Evolutionary conservation across 2,329 filamentous ascomycete species (phyloP), one percentile per base, ranked within the genome.

Genomic region (Phymatotrichopsis omnivora): DNA sequence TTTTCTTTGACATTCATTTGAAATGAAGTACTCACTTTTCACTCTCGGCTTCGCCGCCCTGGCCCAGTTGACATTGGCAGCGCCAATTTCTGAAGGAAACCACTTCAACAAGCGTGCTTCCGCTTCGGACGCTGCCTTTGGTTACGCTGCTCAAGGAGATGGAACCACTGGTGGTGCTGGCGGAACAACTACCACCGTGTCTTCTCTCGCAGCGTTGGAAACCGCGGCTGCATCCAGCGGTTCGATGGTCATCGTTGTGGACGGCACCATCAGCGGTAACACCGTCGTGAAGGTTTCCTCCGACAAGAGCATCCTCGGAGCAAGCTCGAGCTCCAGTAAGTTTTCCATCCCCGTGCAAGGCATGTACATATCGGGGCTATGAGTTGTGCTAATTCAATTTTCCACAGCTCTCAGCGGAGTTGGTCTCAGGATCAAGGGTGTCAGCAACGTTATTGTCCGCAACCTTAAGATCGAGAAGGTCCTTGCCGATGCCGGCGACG

Each of bases 391-490:
- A 28, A 19, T 47, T 19, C 42, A 19, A 37, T 14, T 14, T 8
- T 8, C 43, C 12, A 46, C 59, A 44, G 60, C 58, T 49, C 60
- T 69, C 52, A 65, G 60, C 24, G 68, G 70, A 24, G 58, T 71
- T 38, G 74, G 74, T 20, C 61, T 77, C 42, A 68, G 70, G 51
- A 66, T 79, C 62, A 68, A 70, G 54, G 64, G 65, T 31, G 64
- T 66, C 28, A 64, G 63, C 47, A 80, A 80, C 59, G 73, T 80
- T 47, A 78, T 80, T 53, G 61, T 81, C 52, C 70, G 75, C 27
- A 80, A 80, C 67, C 60, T 80, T 49, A 70, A 68, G 50, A 75
- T 78, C 55, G 63, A 69, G 50, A 72, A 75, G 58, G 73, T 77
- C 25, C 59, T 68, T 7, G 75, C 75, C 7, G 60, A 62, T 17